phyloP scores from a whole-genome alignment of 306 rosid species.

The Prunus fruticosa region DNA sequence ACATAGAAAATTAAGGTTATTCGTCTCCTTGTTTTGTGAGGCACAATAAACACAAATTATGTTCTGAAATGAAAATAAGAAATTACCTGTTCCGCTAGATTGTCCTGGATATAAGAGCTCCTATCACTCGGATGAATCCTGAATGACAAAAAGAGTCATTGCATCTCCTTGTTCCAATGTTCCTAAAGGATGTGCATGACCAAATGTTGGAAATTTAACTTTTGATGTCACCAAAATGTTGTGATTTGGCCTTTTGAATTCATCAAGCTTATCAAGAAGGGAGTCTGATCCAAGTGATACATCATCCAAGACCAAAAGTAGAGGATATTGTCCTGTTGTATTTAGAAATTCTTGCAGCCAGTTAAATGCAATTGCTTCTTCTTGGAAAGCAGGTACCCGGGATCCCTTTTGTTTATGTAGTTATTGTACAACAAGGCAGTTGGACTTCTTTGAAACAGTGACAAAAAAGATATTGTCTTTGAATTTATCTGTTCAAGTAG shows the following conservation, averaged over 20 bases:
- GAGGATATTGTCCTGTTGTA: neutral
- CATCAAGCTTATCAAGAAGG: constrained; percentile 33
- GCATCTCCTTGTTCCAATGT: constrained; percentile 37
- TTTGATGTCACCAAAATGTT: constrained; percentile 28
- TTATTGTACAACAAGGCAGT: constrained; percentile 25
- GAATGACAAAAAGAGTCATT: constrained; percentile 32
- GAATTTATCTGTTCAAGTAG: constrained; percentile 39
- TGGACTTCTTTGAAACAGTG: constrained; percentile 34
- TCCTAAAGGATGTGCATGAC: neutral
- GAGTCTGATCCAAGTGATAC: neutral
- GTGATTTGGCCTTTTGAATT: constrained; percentile 21
- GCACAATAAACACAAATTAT: no score
- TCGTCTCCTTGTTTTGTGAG: no score
- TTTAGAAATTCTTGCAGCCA: constrained; percentile 20
- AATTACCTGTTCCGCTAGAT: constrained; percentile 43
- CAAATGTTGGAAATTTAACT: neutral
- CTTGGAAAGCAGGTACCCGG: constrained; percentile 23
- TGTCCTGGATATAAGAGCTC: constrained; percentile 19
- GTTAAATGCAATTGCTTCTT: constrained; percentile 24
- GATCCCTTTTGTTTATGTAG: constrained; percentile 22
- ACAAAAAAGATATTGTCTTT: constrained; percentile 45
- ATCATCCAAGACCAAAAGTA: constrained; percentile 11
- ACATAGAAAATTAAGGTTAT: no score
- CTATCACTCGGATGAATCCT: constrained; percentile 28
- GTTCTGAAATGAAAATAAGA: neutral